Evolutionary conservation across 1,284 basidiomycete genomes (phyloP).

Genomic region (Apiotrichum gamsii): DNA sequence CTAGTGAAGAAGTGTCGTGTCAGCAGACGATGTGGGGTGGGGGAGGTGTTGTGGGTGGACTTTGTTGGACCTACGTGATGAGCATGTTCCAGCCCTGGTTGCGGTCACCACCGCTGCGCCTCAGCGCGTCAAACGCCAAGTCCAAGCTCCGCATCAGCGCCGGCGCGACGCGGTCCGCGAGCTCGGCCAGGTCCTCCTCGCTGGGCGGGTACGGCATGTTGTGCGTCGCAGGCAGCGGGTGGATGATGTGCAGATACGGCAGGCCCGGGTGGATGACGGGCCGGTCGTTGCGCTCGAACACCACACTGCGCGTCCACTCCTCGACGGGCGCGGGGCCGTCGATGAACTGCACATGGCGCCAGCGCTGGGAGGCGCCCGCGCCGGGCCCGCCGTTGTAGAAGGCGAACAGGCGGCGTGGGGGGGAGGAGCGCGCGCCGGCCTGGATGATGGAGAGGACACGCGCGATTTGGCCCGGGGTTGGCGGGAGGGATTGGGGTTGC

Average conservation of each 20-base stretch:
- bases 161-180: conserved; percentile 56
- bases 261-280: conserved; percentile 63
- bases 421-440: conserved; percentile 56
- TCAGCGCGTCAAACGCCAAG: conserved; percentile 61
- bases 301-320: conserved; percentile 55
- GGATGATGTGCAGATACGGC: conserved; percentile 73
- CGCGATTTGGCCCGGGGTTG: conserved; percentile 68
- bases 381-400: conserved; percentile 81
- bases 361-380: conserved; percentile 78
- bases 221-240: conserved; percentile 47
- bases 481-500: conserved; percentile 63
- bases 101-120: conserved; percentile 30
- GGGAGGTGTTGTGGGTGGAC: not conserved
- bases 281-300: conserved; percentile 60
- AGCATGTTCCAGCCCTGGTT: conserved; percentile 64
- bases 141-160: conserved; percentile 71
- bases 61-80: conserved; percentile 52
- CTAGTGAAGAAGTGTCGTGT: conserved; percentile 24
- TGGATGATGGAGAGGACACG: conserved; percentile 63
- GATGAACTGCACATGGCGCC: conserved; percentile 80
- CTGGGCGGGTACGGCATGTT: conserved; percentile 51
- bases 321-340: conserved; percentile 67
- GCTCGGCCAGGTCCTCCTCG: conserved; percentile 39
- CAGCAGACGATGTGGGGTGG: no score
- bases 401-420: conserved; percentile 55